Evolutionary conservation across 805 yeast genomes (phyloP).

Genomic region (Ogataea siamensis): DNA sequence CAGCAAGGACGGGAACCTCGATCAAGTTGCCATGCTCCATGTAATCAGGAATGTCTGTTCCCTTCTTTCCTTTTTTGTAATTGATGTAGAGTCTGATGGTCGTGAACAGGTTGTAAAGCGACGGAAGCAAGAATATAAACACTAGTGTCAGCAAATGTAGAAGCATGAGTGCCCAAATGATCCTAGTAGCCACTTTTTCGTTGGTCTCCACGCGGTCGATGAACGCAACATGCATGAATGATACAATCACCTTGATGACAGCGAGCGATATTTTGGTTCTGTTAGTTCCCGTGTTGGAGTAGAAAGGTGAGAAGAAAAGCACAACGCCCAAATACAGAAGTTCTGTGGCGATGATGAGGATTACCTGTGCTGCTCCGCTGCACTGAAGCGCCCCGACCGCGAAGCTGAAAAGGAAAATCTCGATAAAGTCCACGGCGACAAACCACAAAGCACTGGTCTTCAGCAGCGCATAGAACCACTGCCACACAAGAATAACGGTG

Average conservation of each 20-base stretch:
- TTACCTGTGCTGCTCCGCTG: constrained; percentile 45
- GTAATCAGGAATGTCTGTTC: constrained; percentile 25
- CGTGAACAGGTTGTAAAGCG: constrained; percentile 30
- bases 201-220: constrained; percentile 35
- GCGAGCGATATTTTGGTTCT: constrained; percentile 36
- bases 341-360: constrained; percentile 38
- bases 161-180: constrained; percentile 43
- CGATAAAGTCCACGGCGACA: constrained; percentile 37
- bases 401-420: constrained; percentile 37
- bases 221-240: constrained; percentile 44
- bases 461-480: constrained; percentile 41
- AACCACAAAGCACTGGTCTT: constrained; percentile 42
- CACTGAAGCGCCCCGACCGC: constrained; percentile 45
- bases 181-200: constrained; percentile 40
- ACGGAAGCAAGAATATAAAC: constrained; percentile 28
- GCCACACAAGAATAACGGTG: constrained; percentile 46
- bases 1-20: constrained; percentile 21
- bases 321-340: constrained; percentile 28
- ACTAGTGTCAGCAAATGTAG: constrained; percentile 36
- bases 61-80: constrained; percentile 21
- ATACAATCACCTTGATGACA: constrained; percentile 38
- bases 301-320: constrained; percentile 33
- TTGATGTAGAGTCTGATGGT: constrained; percentile 17
- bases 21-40: constrained; percentile 22
- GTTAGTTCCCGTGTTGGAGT: constrained; percentile 33